These are phyloP conservation scores for Leccinum uliginosum DNA, from an alignment of 768 basidiomycete genomes.

Conservation along the genomic window DNA sequence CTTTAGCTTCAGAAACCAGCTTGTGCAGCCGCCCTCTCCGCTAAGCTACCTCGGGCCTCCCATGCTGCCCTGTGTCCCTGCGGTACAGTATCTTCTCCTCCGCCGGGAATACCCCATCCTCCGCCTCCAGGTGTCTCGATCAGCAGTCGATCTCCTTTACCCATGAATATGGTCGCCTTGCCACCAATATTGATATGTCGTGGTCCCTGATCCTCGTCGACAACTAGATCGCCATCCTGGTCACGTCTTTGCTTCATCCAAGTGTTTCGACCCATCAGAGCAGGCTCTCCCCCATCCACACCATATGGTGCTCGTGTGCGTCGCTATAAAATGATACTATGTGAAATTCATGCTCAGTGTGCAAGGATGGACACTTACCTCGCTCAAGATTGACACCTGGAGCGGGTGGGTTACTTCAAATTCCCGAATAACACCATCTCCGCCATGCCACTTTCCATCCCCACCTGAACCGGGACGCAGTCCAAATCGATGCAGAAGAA, in stretches of 20 bases:
- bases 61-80: slow-evolving; percentile 39
- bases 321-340: slow-evolving; percentile 41
- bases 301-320: slow-evolving; percentile 87
- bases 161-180: slow-evolving; percentile 84
- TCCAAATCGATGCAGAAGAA: slow-evolving; percentile 83
- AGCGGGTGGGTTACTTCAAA: slow-evolving; percentile 77
- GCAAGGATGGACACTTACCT: slow-evolving; percentile 43
- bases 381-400: slow-evolving; percentile 85
- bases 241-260: slow-evolving; percentile 72
- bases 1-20: slow-evolving; percentile 45
- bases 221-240: slow-evolving; percentile 64
- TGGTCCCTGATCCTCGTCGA: slow-evolving; percentile 32
- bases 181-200: slow-evolving; percentile 84
- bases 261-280: slow-evolving; percentile 73
- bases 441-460: slow-evolving; percentile 67
- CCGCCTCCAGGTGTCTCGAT: slow-evolving; percentile 92
- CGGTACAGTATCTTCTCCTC: slow-evolving; percentile 6
- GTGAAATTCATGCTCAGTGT: not conserved
- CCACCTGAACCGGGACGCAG: slow-evolving; percentile 69
- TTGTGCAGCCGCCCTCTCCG: slow-evolving; percentile 59
- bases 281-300: slow-evolving; percentile 72
- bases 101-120: slow-evolving; percentile 59
- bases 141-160: slow-evolving; percentile 74
- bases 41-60: slow-evolving; percentile 71
- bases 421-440: slow-evolving; percentile 81